Percentiles rank a stretch among this genome's conserved stretches.
phyloP scores from a whole-genome alignment of 352 stramenopile genomes.

The Phytophthora multivora region DNA sequence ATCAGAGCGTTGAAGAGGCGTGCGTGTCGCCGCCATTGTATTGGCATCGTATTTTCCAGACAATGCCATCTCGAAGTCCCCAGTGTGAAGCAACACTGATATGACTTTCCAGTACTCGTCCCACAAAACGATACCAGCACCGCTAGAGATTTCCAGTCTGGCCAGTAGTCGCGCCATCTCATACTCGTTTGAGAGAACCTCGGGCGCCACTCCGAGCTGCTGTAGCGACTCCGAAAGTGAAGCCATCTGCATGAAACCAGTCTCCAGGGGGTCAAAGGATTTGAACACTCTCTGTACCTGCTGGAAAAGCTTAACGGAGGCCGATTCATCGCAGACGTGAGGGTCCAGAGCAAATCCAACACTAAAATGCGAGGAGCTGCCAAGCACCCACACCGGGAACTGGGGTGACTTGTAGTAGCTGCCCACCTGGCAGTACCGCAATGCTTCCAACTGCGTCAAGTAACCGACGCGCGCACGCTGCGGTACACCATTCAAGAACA shows the following conservation, averaged over 20 bases:
- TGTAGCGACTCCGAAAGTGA: conserved; percentile 65
- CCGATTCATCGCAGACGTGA: conserved; percentile 62
- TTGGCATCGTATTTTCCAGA: conserved; percentile 46
- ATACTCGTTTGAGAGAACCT: conserved; percentile 64
- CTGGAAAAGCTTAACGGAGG: conserved; percentile 81
- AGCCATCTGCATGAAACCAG: conserved; percentile 82
- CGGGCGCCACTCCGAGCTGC: conserved; percentile 61
- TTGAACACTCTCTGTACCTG: conserved; percentile 91
- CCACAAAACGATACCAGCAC: conserved; percentile 92
- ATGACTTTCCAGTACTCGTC: conserved; percentile 92
- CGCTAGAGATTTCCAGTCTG: conserved; percentile 62
- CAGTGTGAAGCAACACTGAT: conserved; percentile 77
- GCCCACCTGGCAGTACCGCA: conserved; percentile 92
- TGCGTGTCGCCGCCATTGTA: background rate
- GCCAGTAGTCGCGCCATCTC: conserved; percentile 64
- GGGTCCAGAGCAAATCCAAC: conserved; percentile 82
- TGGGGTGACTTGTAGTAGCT: conserved; percentile 90
- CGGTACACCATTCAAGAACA: conserved; percentile 70
- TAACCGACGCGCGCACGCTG: conserved; percentile 75
- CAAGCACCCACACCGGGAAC: conserved; percentile 91
- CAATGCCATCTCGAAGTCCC: conserved; percentile 68
- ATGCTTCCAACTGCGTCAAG: conserved; percentile 88
- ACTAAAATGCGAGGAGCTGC: conserved; percentile 90
- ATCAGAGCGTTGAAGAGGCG: conserved; percentile 54
- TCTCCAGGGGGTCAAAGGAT: conserved; percentile 85